Percentiles rank a stretch among this genome's conserved stretches.
Conservation (phyloP, 352 stramenopile genomes). For the Phytophthora boehmeriae region DNA sequence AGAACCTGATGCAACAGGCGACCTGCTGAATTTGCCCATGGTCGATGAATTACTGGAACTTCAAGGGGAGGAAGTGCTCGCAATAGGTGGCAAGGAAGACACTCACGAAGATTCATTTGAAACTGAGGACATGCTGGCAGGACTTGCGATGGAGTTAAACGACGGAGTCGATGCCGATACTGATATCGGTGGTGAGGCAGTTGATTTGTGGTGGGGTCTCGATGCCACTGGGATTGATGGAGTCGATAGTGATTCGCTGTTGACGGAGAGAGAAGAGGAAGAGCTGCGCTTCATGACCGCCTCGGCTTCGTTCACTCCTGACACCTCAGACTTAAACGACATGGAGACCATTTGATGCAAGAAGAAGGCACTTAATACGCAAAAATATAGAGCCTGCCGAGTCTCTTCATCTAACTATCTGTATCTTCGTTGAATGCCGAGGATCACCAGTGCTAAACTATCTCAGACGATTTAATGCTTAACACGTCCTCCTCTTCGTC, state of each 20-base stretch:
- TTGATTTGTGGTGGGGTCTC: conserved; percentile 32
- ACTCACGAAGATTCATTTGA: neutral
- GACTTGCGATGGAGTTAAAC: conserved; percentile 21
- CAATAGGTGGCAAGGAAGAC: conserved; percentile 13
- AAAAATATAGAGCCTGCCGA: conserved; percentile 22
- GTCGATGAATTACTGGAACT: conserved; percentile 32
- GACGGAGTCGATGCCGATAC: conserved; percentile 10
- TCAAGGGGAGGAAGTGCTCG: conserved; percentile 24
- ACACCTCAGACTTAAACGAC: conserved; percentile 2
- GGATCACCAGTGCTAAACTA: conserved; percentile 22
- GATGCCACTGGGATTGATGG: conserved; percentile 21
- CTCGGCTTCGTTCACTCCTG: conserved; percentile 4
- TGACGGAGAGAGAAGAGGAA: conserved; percentile 23
- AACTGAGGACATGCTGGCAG: conserved; percentile 23
- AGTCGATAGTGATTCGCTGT: neutral
- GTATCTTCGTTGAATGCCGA: neutral
- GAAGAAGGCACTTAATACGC: conserved; percentile 1
- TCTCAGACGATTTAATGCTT: conserved; percentile 37
- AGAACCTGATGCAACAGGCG: neutral
- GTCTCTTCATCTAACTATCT: neutral
- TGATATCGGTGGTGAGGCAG: conserved; percentile 9
- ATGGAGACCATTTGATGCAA: conserved; percentile 24
- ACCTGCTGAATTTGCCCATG: conserved; percentile 25
- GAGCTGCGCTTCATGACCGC: conserved; percentile 28
- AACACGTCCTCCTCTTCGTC: conserved; percentile 57